Conservation (phyloP, 2,329 filamentous ascomycete species). For the Colletotrichum cereale region DNA sequence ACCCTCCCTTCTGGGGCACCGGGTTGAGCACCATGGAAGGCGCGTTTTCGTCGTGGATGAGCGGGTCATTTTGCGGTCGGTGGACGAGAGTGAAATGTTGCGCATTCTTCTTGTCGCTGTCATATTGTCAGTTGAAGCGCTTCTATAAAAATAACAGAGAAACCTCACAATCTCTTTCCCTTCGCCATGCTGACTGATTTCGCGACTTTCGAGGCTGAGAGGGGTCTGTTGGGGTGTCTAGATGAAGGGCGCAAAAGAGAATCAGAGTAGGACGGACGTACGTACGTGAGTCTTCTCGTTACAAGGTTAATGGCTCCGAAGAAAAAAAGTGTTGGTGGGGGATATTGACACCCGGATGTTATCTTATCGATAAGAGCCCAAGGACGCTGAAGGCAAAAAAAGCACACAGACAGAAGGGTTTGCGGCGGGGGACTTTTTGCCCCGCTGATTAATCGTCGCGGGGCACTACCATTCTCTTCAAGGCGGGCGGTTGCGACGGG, state of each 20-base stretch:
- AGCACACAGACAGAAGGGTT: slow-evolving; percentile 20
- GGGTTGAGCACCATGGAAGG: slow-evolving; percentile 92
- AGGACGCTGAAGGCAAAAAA: slow-evolving; percentile 4
- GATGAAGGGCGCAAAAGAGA: neutral
- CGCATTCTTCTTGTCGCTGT: slow-evolving; percentile 88
- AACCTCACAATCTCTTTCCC: slow-evolving; percentile 75
- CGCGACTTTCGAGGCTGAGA: neutral
- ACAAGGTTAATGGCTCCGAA: slow-evolving; percentile 8
- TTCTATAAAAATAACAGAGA: no score
- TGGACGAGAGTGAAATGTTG: slow-evolving; percentile 95
- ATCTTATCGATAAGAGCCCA: slow-evolving; percentile 40
- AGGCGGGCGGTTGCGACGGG: slow-evolving; percentile 26
- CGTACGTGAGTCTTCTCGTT: slow-evolving; percentile 20
- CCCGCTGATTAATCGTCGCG: slow-evolving; percentile 44
- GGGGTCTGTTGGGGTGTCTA: neutral
- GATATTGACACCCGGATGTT: slow-evolving; percentile 22
- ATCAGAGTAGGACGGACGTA: slow-evolving; percentile 23
- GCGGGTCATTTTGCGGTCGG: slow-evolving; percentile 95
- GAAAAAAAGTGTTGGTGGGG: slow-evolving; percentile 34
- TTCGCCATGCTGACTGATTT: slow-evolving; percentile 70
- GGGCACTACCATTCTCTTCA: slow-evolving; percentile 42
- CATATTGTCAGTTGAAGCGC: slow-evolving; percentile 41
- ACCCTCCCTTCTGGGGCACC: slow-evolving; percentile 56
- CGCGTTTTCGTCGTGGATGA: slow-evolving; percentile 91
- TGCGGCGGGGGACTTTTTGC: slow-evolving; percentile 40